These are phyloP conservation scores for Venturiaceae sp. DNA, from an alignment of 2,329 filamentous ascomycete species.

Conservation along the genomic window DNA sequence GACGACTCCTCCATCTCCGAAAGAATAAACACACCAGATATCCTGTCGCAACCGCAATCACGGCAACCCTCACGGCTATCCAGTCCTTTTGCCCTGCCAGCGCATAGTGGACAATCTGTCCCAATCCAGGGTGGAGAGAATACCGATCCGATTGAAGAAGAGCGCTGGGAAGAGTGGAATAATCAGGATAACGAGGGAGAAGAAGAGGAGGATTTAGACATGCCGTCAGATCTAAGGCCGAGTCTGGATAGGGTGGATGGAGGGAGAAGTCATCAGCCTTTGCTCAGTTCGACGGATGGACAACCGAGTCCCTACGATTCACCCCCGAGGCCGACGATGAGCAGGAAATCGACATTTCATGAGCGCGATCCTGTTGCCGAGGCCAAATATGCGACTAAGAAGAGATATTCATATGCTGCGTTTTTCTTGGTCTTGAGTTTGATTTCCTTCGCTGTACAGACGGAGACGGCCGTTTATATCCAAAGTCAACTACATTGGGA, in stretches of 20 bases:
- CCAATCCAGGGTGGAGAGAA: not conserved
- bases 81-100: not conserved
- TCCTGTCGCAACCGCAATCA: slow-evolving; percentile 4
- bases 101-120: not conserved
- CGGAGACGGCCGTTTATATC: slow-evolving; percentile 90
- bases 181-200: not conserved
- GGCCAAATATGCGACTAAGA: slow-evolving; percentile 57
- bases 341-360: slow-evolving; percentile 58
- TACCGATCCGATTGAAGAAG: not conserved
- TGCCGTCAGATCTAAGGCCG: slow-evolving; percentile 40
- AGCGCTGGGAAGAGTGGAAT: not conserved
- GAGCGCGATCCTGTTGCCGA: slow-evolving; percentile 64
- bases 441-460: slow-evolving; percentile 85
- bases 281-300: slow-evolving; percentile 37
- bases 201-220: slow-evolving; percentile 13
- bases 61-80: not conserved
- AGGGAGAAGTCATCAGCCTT: slow-evolving; percentile 37
- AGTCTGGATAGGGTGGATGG: slow-evolving; percentile 23
- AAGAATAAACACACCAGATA: not conserved
- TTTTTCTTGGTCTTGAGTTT: slow-evolving; percentile 77
- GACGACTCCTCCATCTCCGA: not conserved
- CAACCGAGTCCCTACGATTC: slow-evolving; percentile 27
- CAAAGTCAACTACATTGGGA: slow-evolving; percentile 88
- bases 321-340: slow-evolving; percentile 26
- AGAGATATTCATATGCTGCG: slow-evolving; percentile 78